Evolutionary conservation across 2,329 filamentous ascomycete genomes (phyloP).

Genomic region (Botrytis sinoallii): DNA sequence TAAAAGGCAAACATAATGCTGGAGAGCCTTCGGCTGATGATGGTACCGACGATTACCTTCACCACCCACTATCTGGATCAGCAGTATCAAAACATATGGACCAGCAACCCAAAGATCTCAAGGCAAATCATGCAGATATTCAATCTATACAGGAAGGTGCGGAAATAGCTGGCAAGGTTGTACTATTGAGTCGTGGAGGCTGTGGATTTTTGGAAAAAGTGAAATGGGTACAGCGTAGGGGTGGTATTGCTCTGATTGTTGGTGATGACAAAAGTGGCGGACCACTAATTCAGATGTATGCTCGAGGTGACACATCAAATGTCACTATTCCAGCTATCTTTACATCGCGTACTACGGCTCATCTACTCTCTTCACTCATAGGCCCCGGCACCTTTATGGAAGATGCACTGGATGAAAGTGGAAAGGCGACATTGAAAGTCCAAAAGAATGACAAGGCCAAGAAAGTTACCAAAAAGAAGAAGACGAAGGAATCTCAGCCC

Average conservation of each 20-base stretch:
- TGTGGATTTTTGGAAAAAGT: slow-evolving; percentile 97
- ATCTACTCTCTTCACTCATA: slow-evolving; percentile 83
- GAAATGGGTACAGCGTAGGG: slow-evolving; percentile 91
- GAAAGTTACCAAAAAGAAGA: slow-evolving; percentile 32
- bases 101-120: slow-evolving; percentile 28
- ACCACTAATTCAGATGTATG: slow-evolving; percentile 94
- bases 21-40: slow-evolving; percentile 52
- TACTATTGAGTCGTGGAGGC: slow-evolving; percentile 84
- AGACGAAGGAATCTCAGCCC: slow-evolving; percentile 24
- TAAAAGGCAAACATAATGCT: slow-evolving; percentile 25
- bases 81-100: slow-evolving; percentile 39
- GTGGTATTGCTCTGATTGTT: slow-evolving; percentile 85
- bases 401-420: slow-evolving; percentile 58
- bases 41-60: slow-evolving; percentile 81
- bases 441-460: slow-evolving; percentile 42
- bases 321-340: slow-evolving; percentile 92
- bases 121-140: slow-evolving; percentile 71
- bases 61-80: slow-evolving; percentile 47
- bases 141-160: slow-evolving; percentile 87
- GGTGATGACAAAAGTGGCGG: slow-evolving; percentile 90
- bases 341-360: slow-evolving; percentile 90
- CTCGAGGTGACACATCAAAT: slow-evolving; percentile 92
- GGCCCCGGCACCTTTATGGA: slow-evolving; percentile 65
- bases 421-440: slow-evolving; percentile 53
- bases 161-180: slow-evolving; percentile 90